phyloP scores from a whole-genome alignment of 306 rosid species.

The Acacia acuminata region DNA sequence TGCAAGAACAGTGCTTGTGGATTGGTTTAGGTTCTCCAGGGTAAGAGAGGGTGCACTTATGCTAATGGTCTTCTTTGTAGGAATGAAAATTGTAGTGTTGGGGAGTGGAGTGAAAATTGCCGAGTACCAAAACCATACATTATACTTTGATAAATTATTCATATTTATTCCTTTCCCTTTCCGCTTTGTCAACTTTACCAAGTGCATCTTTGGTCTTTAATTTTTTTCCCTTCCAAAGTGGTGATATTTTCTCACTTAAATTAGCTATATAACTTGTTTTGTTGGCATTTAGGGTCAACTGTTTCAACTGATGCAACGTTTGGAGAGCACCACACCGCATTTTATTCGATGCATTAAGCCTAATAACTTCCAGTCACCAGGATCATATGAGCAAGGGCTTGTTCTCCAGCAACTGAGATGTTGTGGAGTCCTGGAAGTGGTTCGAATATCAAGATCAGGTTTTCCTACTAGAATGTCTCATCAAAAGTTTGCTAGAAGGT shows the following conservation, averaged over 20 bases:
- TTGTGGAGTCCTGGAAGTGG: slow-evolving; percentile 97
- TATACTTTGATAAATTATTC: slow-evolving; percentile 20
- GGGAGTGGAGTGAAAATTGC: slow-evolving; percentile 8
- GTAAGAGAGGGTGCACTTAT: slow-evolving; percentile 10
- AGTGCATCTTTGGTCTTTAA: neutral
- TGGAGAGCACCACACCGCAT: slow-evolving; percentile 96
- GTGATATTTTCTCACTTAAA: slow-evolving; percentile 9
- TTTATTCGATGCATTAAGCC: slow-evolving; percentile 98
- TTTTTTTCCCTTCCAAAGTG: neutral
- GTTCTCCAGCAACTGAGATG: slow-evolving; percentile 94
- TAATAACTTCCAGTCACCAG: slow-evolving; percentile 87
- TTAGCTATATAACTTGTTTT: slow-evolving; percentile 20
- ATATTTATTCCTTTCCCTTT: neutral
- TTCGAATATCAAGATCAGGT: slow-evolving; percentile 94
- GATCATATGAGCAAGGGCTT: slow-evolving; percentile 87
- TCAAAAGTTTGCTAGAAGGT: slow-evolving; percentile 91
- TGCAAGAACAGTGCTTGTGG: slow-evolving; percentile 3
- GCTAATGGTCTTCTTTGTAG: neutral
- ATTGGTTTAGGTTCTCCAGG: slow-evolving; percentile 28
- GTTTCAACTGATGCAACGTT: slow-evolving; percentile 86
- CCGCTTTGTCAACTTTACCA: neutral
- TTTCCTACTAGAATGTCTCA: slow-evolving; percentile 95
- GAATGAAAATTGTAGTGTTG: neutral
- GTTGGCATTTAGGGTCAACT: slow-evolving; percentile 69
- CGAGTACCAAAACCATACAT: slow-evolving; percentile 20